phyloP scores from a whole-genome alignment of 768 basidiomycete species.

The Boletus sp. region DNA sequence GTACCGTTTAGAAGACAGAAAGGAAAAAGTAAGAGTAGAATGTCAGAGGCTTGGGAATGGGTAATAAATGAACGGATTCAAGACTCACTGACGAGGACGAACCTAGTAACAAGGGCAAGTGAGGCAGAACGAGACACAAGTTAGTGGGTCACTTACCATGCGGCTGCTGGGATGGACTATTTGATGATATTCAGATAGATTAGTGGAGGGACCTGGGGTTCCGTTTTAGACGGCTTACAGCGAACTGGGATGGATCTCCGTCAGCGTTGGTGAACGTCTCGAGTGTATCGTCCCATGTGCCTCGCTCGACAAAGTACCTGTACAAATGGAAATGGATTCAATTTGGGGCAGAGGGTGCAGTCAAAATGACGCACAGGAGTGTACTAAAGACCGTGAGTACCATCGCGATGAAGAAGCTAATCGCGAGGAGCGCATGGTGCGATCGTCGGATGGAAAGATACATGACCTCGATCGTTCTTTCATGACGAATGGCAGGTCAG shows the following conservation, averaged over 20 bases:
- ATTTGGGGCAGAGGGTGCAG: neutral
- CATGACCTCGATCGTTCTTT: conserved; percentile 89
- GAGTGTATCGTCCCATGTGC: conserved; percentile 80
- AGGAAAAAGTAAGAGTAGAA: neutral
- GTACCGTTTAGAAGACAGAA: neutral
- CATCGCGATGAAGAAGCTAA: conserved; percentile 87
- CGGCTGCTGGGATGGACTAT: conserved; percentile 69
- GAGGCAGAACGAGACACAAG: neutral
- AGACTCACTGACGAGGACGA: conserved; percentile 73
- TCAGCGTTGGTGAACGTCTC: conserved; percentile 82
- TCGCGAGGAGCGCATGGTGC: conserved; percentile 81
- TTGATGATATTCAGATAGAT: neutral
- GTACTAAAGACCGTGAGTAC: conserved; percentile 86
- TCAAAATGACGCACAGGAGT: conserved; percentile 50
- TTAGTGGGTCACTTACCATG: conserved; percentile 50
- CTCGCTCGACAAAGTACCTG: conserved; percentile 88
- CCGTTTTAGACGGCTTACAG: conserved; percentile 39
- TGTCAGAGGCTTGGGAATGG: neutral
- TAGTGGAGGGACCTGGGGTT: neutral
- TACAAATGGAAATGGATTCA: neutral
- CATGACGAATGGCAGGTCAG: neutral
- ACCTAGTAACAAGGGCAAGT: conserved; percentile 35
- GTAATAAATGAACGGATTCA: neutral
- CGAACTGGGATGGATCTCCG: conserved; percentile 78
- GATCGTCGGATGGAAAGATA: conserved; percentile 82